Percentiles rank a stretch among this genome's conserved stretches.
These are phyloP conservation scores for Rugonectria rugulosa DNA, from an alignment of 2,329 filamentous ascomycete genomes.

Conservation along the genomic window DNA sequence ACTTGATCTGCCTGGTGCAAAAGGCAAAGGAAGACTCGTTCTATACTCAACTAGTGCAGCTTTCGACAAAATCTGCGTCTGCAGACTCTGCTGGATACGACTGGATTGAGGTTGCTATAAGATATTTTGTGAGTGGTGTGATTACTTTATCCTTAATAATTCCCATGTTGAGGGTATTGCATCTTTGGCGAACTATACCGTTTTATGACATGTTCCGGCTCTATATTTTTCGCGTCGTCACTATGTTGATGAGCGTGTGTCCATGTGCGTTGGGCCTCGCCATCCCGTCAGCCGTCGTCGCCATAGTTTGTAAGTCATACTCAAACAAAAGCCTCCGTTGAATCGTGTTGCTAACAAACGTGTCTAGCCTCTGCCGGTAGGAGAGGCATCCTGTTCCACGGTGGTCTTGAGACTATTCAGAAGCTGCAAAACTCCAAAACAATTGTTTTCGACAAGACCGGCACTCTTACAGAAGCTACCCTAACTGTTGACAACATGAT, in stretches of 20 bases:
- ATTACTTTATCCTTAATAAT: constrained; percentile 7
- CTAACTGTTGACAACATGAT: not conserved
- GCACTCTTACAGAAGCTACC: constrained; percentile 11
- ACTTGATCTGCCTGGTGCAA: constrained; percentile 5
- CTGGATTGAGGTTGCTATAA: no score
- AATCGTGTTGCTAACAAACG: not conserved
- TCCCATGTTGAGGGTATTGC: not conserved
- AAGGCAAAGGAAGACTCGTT: constrained; percentile 12
- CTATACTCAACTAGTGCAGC: constrained; percentile 6
- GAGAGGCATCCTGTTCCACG: constrained; percentile 6
- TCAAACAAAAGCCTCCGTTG: not conserved
- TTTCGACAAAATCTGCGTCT: constrained; percentile 1
- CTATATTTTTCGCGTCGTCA: not conserved
- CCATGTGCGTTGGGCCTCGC: constrained; percentile 14
- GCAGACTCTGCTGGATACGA: constrained; percentile 1
- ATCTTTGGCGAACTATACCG: not conserved
- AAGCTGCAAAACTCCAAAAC: not conserved
- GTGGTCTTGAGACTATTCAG: constrained; percentile 2
- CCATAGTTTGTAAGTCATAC: constrained; percentile 6
- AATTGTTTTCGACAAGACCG: constrained; percentile 14
- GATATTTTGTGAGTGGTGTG: no score
- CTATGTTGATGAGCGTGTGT: constrained; percentile 10
- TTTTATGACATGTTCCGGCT: not conserved
- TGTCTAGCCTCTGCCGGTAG: constrained; percentile 1
- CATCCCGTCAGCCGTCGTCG: constrained; percentile 4